Evolutionary conservation across 2,329 filamentous ascomycete species (phyloP).

Genomic region (Ophiostoma novo-ulmi): DNA sequence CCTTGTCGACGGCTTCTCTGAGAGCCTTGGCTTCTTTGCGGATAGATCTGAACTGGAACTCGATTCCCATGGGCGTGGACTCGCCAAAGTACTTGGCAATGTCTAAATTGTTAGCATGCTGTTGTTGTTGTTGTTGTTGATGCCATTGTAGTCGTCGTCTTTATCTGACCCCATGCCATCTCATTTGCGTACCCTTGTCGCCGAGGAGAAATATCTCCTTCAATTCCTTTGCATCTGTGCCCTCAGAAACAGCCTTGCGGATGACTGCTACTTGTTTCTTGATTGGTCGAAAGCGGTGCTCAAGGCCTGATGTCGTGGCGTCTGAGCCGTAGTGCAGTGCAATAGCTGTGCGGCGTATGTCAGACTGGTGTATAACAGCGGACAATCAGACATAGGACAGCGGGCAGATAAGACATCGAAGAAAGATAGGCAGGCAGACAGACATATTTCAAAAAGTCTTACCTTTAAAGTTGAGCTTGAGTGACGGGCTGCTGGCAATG

Average conservation of each 20-base stretch:
- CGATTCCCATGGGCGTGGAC: constrained; percentile 53
- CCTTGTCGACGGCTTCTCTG: constrained; percentile 40
- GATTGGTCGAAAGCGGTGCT: constrained; percentile 49
- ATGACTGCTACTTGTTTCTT: constrained; percentile 41
- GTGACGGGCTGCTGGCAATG: constrained; percentile 50
- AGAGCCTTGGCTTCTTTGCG: constrained; percentile 50
- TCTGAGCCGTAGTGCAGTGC: constrained; percentile 46
- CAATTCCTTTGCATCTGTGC: constrained; percentile 43
- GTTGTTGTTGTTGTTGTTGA: background rate
- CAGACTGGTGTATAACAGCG: constrained; percentile 12
- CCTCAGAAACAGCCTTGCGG: constrained; percentile 34
- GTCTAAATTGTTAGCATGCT: constrained; percentile 37
- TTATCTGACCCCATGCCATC: background rate
- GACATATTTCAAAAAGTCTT: constrained; percentile 32
- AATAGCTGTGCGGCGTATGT: constrained; percentile 38
- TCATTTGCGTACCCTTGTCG: constrained; percentile 38
- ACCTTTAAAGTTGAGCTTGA: constrained; percentile 60
- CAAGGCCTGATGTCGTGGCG: constrained; percentile 43
- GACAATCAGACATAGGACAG: background rate
- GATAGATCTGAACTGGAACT: constrained; percentile 55
- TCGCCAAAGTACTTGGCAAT: constrained; percentile 57
- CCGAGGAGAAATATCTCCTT: constrained; percentile 39
- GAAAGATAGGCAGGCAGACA: background rate
- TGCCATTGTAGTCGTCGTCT: background rate
- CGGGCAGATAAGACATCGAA: background rate